A percentile compares a stretch with the other conserved stretches of the same genome.
These are phyloP conservation scores for Beauveria pseudobassiana DNA, from an alignment of 2,329 filamentous ascomycete species.

Conservation along the genomic window DNA sequence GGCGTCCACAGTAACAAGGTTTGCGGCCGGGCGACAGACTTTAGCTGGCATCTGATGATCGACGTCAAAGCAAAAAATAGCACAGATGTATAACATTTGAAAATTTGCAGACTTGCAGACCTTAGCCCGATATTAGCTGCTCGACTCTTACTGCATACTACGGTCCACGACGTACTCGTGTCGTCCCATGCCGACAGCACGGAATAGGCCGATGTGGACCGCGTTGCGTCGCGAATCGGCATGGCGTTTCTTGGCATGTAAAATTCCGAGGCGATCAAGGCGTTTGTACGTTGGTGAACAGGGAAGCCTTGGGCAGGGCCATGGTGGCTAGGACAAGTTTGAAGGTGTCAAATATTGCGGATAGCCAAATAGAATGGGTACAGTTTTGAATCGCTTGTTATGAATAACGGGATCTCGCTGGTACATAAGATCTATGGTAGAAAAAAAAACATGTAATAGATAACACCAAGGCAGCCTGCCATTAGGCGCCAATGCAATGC, in stretches of 20 bases:
- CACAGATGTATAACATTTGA: too few relatives aligned
- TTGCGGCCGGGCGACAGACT: too few relatives aligned
- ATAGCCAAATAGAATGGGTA: too few relatives aligned
- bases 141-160: too few relatives aligned
- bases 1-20: too few relatives aligned
- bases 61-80: too few relatives aligned
- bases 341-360: too few relatives aligned
- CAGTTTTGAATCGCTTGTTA: too few relatives aligned
- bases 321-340: slow-evolving; percentile 14
- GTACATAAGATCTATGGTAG: not conserved
- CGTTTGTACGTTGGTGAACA: slow-evolving; percentile 28
- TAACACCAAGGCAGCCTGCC: not conserved
- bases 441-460: not conserved
- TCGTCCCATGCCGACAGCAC: slow-evolving; percentile 38
- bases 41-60: too few relatives aligned
- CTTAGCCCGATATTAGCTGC: too few relatives aligned
- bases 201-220: slow-evolving; percentile 38
- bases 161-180: slow-evolving; percentile 22
- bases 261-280: slow-evolving; percentile 29
- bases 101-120: too few relatives aligned
- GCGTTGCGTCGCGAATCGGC: slow-evolving; percentile 39
- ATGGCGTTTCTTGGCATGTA: slow-evolving; percentile 40
- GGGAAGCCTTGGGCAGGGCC: slow-evolving; percentile 19
- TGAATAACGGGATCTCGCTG: too few relatives aligned
- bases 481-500: not conserved